A percentile compares a stretch with the other conserved stretches of the same genome.
Conservation (phyloP, 2,329 filamentous ascomycete species). For the Phialophora tarda region DNA sequence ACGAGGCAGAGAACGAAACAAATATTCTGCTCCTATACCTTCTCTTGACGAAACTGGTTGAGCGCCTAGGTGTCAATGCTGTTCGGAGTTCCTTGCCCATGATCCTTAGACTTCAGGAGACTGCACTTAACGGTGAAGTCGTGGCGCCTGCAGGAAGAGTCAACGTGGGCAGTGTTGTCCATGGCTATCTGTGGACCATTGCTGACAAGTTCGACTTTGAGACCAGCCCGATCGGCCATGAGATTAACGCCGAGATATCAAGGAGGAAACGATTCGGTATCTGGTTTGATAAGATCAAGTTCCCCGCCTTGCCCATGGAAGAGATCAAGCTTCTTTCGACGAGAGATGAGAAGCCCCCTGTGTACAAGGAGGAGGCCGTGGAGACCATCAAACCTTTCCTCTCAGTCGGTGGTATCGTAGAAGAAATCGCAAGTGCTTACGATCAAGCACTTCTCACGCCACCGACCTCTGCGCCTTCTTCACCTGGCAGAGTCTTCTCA, state of each 20-base stretch:
- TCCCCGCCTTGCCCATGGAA: conserved; percentile 71
- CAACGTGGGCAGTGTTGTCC: conserved; percentile 79
- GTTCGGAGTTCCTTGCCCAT: conserved; percentile 80
- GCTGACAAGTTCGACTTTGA: conserved; percentile 79
- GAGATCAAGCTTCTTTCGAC: conserved; percentile 60
- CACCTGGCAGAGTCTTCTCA: conserved; percentile 68
- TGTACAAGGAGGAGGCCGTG: conserved; percentile 59
- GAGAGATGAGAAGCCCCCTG: conserved; percentile 46
- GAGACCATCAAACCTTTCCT: conserved; percentile 76
- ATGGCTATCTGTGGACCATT: conserved; percentile 86
- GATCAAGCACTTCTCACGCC: conserved; percentile 66
- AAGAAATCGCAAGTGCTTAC: conserved; percentile 75
- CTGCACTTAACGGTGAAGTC: conserved; percentile 61
- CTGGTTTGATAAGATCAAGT: conserved; percentile 76
- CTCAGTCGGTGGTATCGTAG: conserved; percentile 72
- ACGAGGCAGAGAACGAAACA: conserved; percentile 71
- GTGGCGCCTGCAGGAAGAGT: conserved; percentile 70
- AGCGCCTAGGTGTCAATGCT: conserved; percentile 81
- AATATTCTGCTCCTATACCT: conserved; percentile 80
- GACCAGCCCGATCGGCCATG: conserved; percentile 68
- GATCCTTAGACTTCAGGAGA: conserved; percentile 86
- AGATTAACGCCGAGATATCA: conserved; percentile 76
- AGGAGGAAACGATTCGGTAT: conserved; percentile 74
- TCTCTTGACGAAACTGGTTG: conserved; percentile 74
- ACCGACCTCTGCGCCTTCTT: conserved; percentile 70